Evolutionary conservation across 345 rosid genomes (phyloP).

Genomic region (Gossypium anomalum): DNA sequence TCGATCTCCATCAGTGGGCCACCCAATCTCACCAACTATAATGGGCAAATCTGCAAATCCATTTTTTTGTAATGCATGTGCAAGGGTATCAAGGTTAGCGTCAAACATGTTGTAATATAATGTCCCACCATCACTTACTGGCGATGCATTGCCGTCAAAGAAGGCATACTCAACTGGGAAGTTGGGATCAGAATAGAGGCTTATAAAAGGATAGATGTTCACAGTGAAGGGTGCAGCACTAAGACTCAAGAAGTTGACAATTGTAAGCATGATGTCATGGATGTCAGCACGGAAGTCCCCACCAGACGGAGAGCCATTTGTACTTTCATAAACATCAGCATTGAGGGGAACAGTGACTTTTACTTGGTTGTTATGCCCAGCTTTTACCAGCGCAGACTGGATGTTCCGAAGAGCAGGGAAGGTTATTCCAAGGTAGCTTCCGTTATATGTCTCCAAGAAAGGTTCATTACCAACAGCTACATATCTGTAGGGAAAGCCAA

Average conservation of each 20-base stretch:
- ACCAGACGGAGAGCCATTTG: slow-evolving; percentile 55
- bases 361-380: slow-evolving; percentile 66
- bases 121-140: slow-evolving; percentile 62
- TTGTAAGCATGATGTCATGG: slow-evolving; percentile 62
- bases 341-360: slow-evolving; percentile 77
- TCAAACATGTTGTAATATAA: slow-evolving; percentile 75
- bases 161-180: slow-evolving; percentile 91
- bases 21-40: slow-evolving; percentile 83
- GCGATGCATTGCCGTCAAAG: slow-evolving; percentile 66
- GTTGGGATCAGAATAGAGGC: slow-evolving; percentile 65
- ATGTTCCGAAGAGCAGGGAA: slow-evolving; percentile 76
- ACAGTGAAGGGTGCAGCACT: slow-evolving; percentile 72
- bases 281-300: slow-evolving; percentile 87
- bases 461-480: slow-evolving; percentile 98
- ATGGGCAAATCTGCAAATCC: slow-evolving; percentile 74
- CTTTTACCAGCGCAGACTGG: slow-evolving; percentile 75
- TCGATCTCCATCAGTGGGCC: slow-evolving; percentile 92
- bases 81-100: slow-evolving; percentile 85
- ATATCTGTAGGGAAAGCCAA: slow-evolving; percentile 45
- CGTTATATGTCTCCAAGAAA: slow-evolving; percentile 74
- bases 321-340: slow-evolving; percentile 71
- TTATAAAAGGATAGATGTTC: slow-evolving; percentile 89
- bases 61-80: slow-evolving; percentile 73
- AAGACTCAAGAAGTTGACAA: slow-evolving; percentile 68
- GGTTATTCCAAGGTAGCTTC: slow-evolving; percentile 55